Evolutionary conservation across 1,284 basidiomycete species (phyloP).

Genomic region (Moniliophthora roreri): DNA sequence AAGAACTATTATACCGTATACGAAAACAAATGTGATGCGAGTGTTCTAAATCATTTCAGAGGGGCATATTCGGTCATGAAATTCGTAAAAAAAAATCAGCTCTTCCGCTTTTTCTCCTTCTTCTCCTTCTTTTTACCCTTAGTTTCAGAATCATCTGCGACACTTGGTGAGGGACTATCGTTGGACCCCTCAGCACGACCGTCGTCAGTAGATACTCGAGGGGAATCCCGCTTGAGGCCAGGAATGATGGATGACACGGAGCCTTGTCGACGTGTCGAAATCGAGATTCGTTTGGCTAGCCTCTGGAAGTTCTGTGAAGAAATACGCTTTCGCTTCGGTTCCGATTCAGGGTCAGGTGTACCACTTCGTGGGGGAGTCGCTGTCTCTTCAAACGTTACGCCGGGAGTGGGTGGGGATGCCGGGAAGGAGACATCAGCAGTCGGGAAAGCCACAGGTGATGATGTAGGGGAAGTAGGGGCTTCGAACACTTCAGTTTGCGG

Average conservation of each 20-base stretch:
- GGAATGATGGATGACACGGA: slow-evolving; percentile 50
- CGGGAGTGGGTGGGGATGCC: slow-evolving; percentile 29
- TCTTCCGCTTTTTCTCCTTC: slow-evolving; percentile 42
- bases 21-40: slow-evolving; percentile 3
- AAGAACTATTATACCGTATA: slow-evolving; percentile 4
- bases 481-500: slow-evolving; percentile 14
- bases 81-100: slow-evolving; percentile 19
- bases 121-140: slow-evolving; percentile 52
- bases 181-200: slow-evolving; percentile 27
- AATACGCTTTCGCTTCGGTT: slow-evolving; percentile 74
- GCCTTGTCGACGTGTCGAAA: slow-evolving; percentile 59
- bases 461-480: slow-evolving; percentile 24
- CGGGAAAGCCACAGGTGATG: slow-evolving; percentile 31
- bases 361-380: slow-evolving; percentile 48
- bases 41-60: slow-evolving; percentile 13
- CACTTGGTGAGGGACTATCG: slow-evolving; percentile 51
- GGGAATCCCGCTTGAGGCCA: slow-evolving; percentile 39
- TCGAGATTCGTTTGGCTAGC: slow-evolving; percentile 68
- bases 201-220: slow-evolving; percentile 38
- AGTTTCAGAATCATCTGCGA: slow-evolving; percentile 45
- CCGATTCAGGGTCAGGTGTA: slow-evolving; percentile 68
- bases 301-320: slow-evolving; percentile 83
- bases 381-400: slow-evolving; percentile 52
- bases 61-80: slow-evolving; percentile 19
- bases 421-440: slow-evolving; percentile 21